A percentile compares a stretch with the other conserved stretches of the same genome.
Evolutionary conservation across 257 asterid genomes (phyloP).

Genomic region (Paulownia fortunei): DNA sequence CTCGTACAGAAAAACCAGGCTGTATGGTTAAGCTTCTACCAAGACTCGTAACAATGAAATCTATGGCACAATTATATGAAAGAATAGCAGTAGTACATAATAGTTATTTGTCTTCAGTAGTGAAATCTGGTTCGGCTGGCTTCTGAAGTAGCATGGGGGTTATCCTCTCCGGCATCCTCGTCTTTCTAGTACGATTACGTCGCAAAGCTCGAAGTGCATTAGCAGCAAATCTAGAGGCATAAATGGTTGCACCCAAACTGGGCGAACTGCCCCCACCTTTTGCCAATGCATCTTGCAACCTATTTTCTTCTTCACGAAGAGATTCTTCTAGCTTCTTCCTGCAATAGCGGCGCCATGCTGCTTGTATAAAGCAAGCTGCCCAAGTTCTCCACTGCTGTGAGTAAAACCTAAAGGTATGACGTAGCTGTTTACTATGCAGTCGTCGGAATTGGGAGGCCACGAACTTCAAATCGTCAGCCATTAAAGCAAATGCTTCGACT

Average conservation of each 20-base stretch:
- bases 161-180: conserved; percentile 72
- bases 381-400: conserved; percentile 98
- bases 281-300: conserved; percentile 81
- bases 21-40: not conserved
- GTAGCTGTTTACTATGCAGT: conserved; percentile 86
- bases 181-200: conserved; percentile 61
- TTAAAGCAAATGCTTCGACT: conserved; percentile 91
- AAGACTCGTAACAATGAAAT: not conserved
- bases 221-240: conserved; percentile 93
- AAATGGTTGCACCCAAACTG: conserved; percentile 87
- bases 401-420: conserved; percentile 91
- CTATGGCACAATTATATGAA: conserved; percentile 37
- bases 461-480: conserved; percentile 88
- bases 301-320: conserved; percentile 72
- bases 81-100: conserved; percentile 9
- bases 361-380: conserved; percentile 97
- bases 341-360: conserved; percentile 83
- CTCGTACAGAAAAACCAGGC: conserved; percentile 3
- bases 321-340: conserved; percentile 89
- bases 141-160: conserved; percentile 84
- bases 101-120: conserved; percentile 58
- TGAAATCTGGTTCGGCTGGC: conserved; percentile 97
- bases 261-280: conserved; percentile 67
- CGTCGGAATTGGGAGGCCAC: conserved; percentile 94
- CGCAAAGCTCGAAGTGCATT: conserved; percentile 77